Evolutionary conservation across 2,329 filamentous ascomycete genomes (phyloP), one percentile per base, ranked within the genome.

Genomic region (Parastagonospora nodorum): DNA sequence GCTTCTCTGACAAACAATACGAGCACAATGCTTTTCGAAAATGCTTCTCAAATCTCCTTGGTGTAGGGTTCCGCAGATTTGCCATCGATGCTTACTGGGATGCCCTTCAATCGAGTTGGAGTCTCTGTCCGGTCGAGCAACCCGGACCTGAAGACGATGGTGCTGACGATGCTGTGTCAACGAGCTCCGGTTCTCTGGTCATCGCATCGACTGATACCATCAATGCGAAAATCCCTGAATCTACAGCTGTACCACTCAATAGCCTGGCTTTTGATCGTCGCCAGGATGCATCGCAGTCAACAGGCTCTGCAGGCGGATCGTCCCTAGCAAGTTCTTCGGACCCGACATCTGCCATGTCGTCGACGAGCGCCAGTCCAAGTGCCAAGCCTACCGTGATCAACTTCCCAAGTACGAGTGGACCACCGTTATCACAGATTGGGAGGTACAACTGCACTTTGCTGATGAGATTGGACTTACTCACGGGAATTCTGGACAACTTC

Each of bases 51-150:
- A 87, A 87, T 66, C 75, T 88, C 1, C 73, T 88, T 27, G 79
- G 80, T 0, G 71, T 80, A n/a, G 84, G 84, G 5, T 87, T 84
- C 60, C 77, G 80, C 33, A 77, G 82, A 38, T 77, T 87, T 39
- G 71, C 82, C 37, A 69, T 87, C 27, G 86, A 88, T 66, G 60
- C 87, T 10, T 88, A 85, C 62, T 88, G 86, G 86, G 85, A 87
- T 56, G 63, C 77, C 19, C 75, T 72, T 28, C 76, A 79, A 27
- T 71, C 70, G 29, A 64, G 76, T 35, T 88, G 85, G 83, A 82
- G 77, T 42, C 77, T 88, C 14, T 88, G 86, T 64, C 86, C 86
- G 0, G 82, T 82, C 2, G 68, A 79, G 39, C 74, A 85, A 45
- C 79, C 80, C 31, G 55, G 61, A 27, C 56, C 60, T 6, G 54